A percentile compares a stretch with the other conserved stretches of the same genome.
phyloP scores from a whole-genome alignment of 345 rosid species.

The Sisymbrium irio region DNA sequence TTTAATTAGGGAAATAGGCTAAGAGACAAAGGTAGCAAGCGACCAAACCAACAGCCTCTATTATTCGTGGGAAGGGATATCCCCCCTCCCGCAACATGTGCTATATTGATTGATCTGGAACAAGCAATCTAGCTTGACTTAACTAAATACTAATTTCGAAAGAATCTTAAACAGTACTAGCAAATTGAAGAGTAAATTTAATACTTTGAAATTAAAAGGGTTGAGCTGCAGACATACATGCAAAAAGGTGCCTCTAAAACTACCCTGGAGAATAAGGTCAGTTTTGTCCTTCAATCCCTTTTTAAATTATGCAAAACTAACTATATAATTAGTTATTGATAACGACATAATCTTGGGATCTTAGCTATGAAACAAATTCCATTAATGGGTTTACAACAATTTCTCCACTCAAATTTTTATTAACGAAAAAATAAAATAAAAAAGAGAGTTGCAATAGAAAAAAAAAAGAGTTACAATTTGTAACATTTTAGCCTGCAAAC shows the following conservation, averaged over 20 bases:
- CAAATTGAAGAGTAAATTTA: not conserved
- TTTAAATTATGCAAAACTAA: constrained; percentile 8
- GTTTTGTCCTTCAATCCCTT: constrained; percentile 2
- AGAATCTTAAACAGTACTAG: too few relatives aligned
- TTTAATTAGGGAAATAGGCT: not conserved
- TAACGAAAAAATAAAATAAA: too few relatives aligned
- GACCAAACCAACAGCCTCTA: constrained; percentile 20
- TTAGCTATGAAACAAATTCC: not conserved
- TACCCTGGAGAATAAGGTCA: constrained; percentile 28
- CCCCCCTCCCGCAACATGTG: too few relatives aligned
- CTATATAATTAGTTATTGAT: not conserved
- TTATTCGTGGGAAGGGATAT: constrained; percentile 15
- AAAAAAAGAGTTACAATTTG: not conserved
- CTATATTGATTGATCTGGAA: not conserved
- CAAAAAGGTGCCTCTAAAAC: constrained; percentile 26
- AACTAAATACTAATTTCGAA: not conserved
- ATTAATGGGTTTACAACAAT: not conserved
- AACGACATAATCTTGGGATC: not conserved
- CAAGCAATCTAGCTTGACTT: constrained; percentile 4
- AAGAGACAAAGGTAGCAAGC: not conserved
- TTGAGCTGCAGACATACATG: constrained; percentile 17
- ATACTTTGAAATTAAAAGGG: constrained; percentile 10
- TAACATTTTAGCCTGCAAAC: not conserved
- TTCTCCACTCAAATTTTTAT: not conserved
- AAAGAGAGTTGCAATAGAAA: not conserved